Base-by-base conservation (phyloP, 768 basidiomycete genomes). In the Lactarius evosmus region DNA sequence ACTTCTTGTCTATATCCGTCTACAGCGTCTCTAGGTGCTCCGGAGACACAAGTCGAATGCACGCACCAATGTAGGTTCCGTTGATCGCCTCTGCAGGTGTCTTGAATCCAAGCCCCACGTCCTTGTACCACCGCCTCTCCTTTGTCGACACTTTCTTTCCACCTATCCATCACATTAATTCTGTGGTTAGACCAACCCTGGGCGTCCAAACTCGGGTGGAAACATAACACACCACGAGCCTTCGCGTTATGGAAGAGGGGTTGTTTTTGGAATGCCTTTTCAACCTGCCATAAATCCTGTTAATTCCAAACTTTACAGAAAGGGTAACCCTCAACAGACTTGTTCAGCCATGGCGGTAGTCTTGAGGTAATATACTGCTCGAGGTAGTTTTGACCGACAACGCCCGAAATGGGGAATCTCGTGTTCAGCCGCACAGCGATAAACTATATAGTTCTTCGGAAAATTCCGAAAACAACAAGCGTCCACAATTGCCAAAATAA, bases 51-150 rank as follows among this genome's bases (percentile, higher is more conserved):
- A 52, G 36, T 40, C 51, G 36, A 11, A 63, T 50, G 30, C 57
- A 82, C 93, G 67, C 75, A 95, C 93, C 94, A 73, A 97, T 90
- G 82, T 98, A 99, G 69, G 93, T 91, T 73, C 95, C 97, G 61
- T 84, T 93, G 75, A 98, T 93, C 60, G 97, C 97, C 72, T 98
- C 95, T 68, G 87, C 72, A 53, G 97, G 97, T 32, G 95, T 98
- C 85, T 98, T 95, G 82, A 92, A 97, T 52, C 93, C 93, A 63
- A 98, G 82, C 72, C 95, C 95, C 73, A 97, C 91, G 79, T 98
- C 94, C 86, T 98, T 98, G 82, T 91, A 97, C 96, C 97, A 99
- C 76, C 97, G 83, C 85, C 89, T 97, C 69, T 93, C 90, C 84
- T 89, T 97, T 70, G 94, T 93, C 57, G 88, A 83, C 70, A 95